Evolutionary conservation across 2,329 filamentous ascomycete genomes (phyloP), one percentile per base, ranked within the genome.

Genomic region (Pseudogymnoascus sp.): DNA sequence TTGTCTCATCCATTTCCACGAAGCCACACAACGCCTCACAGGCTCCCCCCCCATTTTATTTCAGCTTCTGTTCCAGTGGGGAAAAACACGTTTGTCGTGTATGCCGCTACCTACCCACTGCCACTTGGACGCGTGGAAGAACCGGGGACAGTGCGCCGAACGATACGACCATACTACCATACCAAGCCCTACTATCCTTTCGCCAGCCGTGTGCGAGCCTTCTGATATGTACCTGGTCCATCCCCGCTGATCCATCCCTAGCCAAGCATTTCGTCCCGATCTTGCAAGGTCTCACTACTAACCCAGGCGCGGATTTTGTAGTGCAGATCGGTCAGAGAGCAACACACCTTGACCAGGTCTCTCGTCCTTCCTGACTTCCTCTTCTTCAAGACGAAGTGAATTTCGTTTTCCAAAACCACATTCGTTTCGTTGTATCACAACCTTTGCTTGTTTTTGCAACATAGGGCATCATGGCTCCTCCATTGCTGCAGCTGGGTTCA

Each of bases 361-460:
- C 21, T 50, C 44, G 21, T 50, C 44, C 8, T 8, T 28, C 44
- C 44, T 3, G 44, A 28, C 12, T 21, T 50, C 16, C 23, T 28
- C 23, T 50, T 28, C 44, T 7, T 50, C 44, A 50, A 50, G 44
- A 50, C 21, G 44, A 28, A 25, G 44, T 28, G 23, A 50, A 28
- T 50, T 28, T 50, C 44, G 44, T 50, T n/a, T 23, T n/a, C 44
- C 12, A 50, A 50, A 50, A 28, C 23, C 44, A 50, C 44, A 50
- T 50, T 50, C 44, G 44, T 50, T 50, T 50, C 23, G 44, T 50
- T 28, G 44, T 50, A 50, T 50, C 44, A 50, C 44, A 28, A 23
- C 6, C 18, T 50, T 16, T 46, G 16, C 38, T 4, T 46, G 6
- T 14, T 46, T 50, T 14, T 50, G 44, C 23, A 50, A n/a, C 23